Evolutionary conservation across 2,329 filamentous ascomycete genomes (phyloP), one percentile per base, ranked within the genome.

Genomic region (Fusarium sp.): DNA sequence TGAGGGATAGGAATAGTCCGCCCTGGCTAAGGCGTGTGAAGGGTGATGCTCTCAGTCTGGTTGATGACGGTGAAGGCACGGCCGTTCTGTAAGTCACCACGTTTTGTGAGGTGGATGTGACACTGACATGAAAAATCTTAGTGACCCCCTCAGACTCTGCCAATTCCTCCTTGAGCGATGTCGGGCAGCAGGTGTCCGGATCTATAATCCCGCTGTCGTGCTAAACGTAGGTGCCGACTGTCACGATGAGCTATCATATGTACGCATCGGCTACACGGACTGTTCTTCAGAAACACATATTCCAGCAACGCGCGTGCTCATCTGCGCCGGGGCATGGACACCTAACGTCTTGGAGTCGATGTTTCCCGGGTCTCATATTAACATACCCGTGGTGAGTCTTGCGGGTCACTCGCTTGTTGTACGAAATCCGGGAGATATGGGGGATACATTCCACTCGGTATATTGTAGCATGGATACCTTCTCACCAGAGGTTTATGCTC

Each of bases 341-440:
- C 84, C 88, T 0, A 79, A 80, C 33, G 88, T 93, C n/a, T 91
- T 93, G 75, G 71, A 80, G 3, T 80, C 82, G 1, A 84, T 95
- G 17, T 94, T 95, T 73, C 88, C 88, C 0, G 73, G 77, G 0
- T 84, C 90, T 2, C 74, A 73, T 4, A 73, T 84, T 3, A 76
- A 80, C 13, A 79, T 94, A 22, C 87, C 89, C 1, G 57, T 77
- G 5, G 39, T 49, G 5, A 84, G 87, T 19, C 80, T 94, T 7
- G 91, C 91, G 0, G 93, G 92, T 0, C 89, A 94, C 78, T 93
- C 91, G 19, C 79, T 95, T 10, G 85, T 94, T 4, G 78, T 94
- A 6, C 85, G 82, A 59, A 88, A 87, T 7, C 88, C 90, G 2
- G 39, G 43, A 22, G 38, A 75, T 6, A 76, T 80, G 40, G 77